Evolutionary conservation across 768 basidiomycete species (phyloP).

Genomic region (Coprinopsis strossmayeri): DNA sequence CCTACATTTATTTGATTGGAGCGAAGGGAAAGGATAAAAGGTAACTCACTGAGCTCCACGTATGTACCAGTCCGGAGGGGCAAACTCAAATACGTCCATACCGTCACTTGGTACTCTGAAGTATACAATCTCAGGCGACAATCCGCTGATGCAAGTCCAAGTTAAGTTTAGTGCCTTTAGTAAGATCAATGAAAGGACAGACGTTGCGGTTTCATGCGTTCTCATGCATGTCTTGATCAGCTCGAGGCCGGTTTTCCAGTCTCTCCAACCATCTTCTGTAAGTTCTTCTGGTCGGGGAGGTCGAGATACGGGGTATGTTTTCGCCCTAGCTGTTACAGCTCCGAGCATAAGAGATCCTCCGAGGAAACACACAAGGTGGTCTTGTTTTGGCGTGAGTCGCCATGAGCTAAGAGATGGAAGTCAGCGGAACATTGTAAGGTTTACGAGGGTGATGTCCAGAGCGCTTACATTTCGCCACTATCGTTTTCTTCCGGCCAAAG

Average conservation of each 20-base stretch:
- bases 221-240: constrained; percentile 84
- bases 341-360: constrained; percentile 90
- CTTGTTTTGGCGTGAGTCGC: constrained; percentile 79
- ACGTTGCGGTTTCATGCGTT: constrained; percentile 81
- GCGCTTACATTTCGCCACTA: constrained; percentile 22
- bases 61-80: constrained; percentile 80
- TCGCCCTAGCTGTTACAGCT: constrained; percentile 58
- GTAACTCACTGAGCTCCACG: constrained; percentile 55
- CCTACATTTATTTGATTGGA: constrained; percentile 9
- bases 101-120: constrained; percentile 59
- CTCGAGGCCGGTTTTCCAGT: constrained; percentile 79
- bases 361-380: constrained; percentile 94
- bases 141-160: constrained; percentile 48
- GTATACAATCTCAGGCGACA: constrained; percentile 85
- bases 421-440: neutral
- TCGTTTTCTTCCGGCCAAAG: constrained; percentile 49
- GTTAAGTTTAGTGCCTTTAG: neutral
- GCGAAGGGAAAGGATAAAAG: neutral
- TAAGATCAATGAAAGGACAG: constrained; percentile 22
- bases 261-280: constrained; percentile 54
- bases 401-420: constrained; percentile 43
- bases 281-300: constrained; percentile 61
- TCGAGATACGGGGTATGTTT: constrained; percentile 45
- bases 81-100: constrained; percentile 34
- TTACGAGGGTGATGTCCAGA: neutral